phyloP scores from a whole-genome alignment of 2,329 filamentous ascomycete genomes.

The Ambrosiella beaveri region DNA sequence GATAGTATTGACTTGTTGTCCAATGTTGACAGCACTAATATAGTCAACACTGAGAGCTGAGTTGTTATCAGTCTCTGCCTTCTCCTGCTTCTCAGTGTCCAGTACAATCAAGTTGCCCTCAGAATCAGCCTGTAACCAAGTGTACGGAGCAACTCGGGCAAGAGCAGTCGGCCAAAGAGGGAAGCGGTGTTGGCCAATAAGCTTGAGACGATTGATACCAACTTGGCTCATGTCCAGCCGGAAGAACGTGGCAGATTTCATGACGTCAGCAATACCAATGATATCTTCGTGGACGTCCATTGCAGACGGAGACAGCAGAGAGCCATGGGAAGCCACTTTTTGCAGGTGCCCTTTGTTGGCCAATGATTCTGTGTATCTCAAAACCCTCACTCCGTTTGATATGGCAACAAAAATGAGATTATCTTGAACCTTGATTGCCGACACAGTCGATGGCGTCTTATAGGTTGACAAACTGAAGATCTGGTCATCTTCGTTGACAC shows the following conservation, averaged over 20 bases:
- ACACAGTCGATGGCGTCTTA: conserved; percentile 61
- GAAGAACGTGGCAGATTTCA: conserved; percentile 76
- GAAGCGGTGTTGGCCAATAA: conserved; percentile 67
- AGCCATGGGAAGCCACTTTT: conserved; percentile 60
- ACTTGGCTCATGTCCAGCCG: conserved; percentile 45
- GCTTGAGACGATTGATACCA: conserved; percentile 57
- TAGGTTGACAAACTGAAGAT: conserved; percentile 56
- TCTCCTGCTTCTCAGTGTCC: conserved; percentile 55
- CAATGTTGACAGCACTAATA: conserved; percentile 66
- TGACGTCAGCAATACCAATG: conserved; percentile 78
- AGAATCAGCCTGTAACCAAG: conserved; percentile 69
- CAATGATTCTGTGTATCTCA: conserved; percentile 38
- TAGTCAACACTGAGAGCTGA: conserved; percentile 3
- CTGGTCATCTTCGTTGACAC: conserved; percentile 57
- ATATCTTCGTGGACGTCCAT: conserved; percentile 54
- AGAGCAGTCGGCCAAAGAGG: conserved; percentile 56
- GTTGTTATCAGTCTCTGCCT: conserved; percentile 14
- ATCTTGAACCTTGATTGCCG: conserved; percentile 56
- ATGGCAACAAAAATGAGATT: conserved; percentile 70
- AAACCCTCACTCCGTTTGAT: conserved; percentile 64
- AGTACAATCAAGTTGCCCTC: conserved; percentile 77
- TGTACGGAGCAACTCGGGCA: conserved; percentile 29
- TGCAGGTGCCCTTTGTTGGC: conserved; percentile 39
- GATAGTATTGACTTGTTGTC: conserved; percentile 88
- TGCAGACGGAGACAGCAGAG: conserved; percentile 70